Conservation (phyloP, 2,329 filamentous ascomycete species). For the Emmonsiellopsis sp. region DNA sequence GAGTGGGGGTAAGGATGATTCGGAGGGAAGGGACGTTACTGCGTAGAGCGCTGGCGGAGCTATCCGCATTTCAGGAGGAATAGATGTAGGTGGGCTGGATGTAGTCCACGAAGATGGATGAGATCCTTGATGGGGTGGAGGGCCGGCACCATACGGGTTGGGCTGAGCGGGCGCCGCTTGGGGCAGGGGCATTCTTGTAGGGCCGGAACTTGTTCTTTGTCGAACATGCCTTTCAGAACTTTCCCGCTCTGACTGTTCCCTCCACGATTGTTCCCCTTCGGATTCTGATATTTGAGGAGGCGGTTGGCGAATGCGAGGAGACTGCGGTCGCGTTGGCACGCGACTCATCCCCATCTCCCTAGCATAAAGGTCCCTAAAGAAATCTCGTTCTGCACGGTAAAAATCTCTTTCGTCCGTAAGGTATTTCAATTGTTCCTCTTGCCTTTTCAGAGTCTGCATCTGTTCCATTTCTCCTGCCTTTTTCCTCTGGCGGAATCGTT, state of each 20-base stretch:
- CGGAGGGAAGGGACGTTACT: background rate
- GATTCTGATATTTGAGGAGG: conserved; percentile 1
- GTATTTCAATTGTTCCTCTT: conserved; percentile 25
- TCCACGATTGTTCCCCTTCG: background rate
- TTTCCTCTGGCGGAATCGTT: conserved; percentile 33
- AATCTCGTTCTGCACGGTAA: conserved; percentile 32
- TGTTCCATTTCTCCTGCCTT: conserved; percentile 29
- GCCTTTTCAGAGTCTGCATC: conserved; percentile 26
- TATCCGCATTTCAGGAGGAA: background rate
- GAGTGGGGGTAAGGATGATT: background rate
- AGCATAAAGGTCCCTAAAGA: conserved; percentile 23
- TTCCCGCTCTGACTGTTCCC: conserved; percentile 2
- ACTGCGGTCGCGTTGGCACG: conserved; percentile 8
- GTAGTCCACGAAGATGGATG: background rate
- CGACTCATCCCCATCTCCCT: conserved; percentile 6
- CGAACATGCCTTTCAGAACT: conserved; percentile 6
- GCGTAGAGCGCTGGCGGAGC: background rate
- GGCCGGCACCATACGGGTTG: background rate
- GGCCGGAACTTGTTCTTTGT: conserved; percentile 6
- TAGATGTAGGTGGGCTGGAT: background rate
- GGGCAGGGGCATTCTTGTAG: conserved; percentile 2
- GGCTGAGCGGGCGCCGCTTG: background rate
- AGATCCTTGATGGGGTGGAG: background rate
- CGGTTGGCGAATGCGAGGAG: conserved; percentile 6
- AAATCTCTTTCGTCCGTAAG: conserved; percentile 27